phyloP scores from a whole-genome alignment of 805 yeast genomes.

The Candida vartiovaarae region DNA sequence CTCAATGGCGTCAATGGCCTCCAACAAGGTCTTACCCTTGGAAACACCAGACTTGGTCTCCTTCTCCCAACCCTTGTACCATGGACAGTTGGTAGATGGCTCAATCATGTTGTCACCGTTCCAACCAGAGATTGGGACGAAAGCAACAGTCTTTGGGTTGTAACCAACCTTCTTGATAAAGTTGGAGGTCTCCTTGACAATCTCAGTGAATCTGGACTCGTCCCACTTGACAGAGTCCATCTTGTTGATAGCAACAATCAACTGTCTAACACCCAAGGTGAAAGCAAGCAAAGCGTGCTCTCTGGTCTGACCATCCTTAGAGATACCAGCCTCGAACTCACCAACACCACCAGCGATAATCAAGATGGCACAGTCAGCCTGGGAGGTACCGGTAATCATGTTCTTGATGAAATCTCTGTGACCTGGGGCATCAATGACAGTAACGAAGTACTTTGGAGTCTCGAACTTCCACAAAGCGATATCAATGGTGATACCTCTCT shows the following conservation, averaged over 20 bases:
- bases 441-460: constrained; percentile 89
- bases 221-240: constrained; percentile 90
- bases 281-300: constrained; percentile 88
- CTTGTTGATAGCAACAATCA: constrained; percentile 89
- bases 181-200: constrained; percentile 55
- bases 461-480: constrained; percentile 94
- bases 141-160: constrained; percentile 56
- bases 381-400: constrained; percentile 94
- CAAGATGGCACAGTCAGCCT: constrained; percentile 89
- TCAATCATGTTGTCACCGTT: constrained; percentile 93
- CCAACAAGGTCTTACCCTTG: constrained; percentile 81
- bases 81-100: constrained; percentile 72
- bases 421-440: constrained; percentile 94
- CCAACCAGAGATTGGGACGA: constrained; percentile 88
- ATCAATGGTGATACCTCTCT: constrained; percentile 95
- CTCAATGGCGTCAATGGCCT: constrained; percentile 83
- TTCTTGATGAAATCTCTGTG: constrained; percentile 96
- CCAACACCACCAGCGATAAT: constrained; percentile 91
- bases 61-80: constrained; percentile 92
- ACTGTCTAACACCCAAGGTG: constrained; percentile 86
- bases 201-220: constrained; percentile 73
- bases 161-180: constrained; percentile 70
- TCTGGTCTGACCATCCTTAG: constrained; percentile 94
- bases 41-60: constrained; percentile 73
- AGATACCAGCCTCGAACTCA: constrained; percentile 95